Percentiles rank a stretch among this genome's conserved stretches.
phyloP scores from a whole-genome alignment of 345 rosid genomes.

The Eutrema japonicum region DNA sequence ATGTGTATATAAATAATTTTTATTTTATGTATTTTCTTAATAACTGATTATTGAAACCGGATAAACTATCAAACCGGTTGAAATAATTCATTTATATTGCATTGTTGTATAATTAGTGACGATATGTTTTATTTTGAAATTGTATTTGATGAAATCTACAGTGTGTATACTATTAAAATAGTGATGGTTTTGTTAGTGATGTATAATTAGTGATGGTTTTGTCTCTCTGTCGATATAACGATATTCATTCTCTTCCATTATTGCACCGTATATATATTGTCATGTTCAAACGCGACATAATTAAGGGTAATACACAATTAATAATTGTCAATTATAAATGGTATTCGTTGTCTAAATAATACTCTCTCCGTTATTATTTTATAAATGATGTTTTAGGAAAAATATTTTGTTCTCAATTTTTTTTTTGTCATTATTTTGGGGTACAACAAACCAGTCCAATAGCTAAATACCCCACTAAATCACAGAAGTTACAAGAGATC shows the following conservation, averaged over 20 bases:
- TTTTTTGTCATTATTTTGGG: too few relatives aligned
- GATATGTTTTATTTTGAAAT: not conserved
- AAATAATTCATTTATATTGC: not conserved
- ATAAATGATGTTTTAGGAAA: too few relatives aligned
- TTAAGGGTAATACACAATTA: slow-evolving; percentile 6
- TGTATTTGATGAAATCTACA: not conserved
- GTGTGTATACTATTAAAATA: not conserved
- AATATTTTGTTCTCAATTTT: too few relatives aligned
- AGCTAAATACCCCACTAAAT: too few relatives aligned
- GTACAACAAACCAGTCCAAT: too few relatives aligned
- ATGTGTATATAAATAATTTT: too few relatives aligned
- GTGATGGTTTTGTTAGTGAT: not conserved
- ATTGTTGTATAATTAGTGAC: not conserved
- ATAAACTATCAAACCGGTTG: not conserved
- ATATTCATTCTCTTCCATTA: slow-evolving; percentile 5
- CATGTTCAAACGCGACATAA: slow-evolving; percentile 35
- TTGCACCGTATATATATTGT: slow-evolving; percentile 7
- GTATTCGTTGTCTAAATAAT: slow-evolving; percentile 14
- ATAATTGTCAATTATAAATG: not conserved
- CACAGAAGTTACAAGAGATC: too few relatives aligned
- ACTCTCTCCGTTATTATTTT: too few relatives aligned
- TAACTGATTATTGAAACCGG: not conserved
- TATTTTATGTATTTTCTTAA: too few relatives aligned
- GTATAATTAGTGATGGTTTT: not conserved
- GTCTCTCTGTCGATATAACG: not conserved